Evolutionary conservation across 345 rosid species (phyloP).

Genomic region (Cardiospermum halicacabum): DNA sequence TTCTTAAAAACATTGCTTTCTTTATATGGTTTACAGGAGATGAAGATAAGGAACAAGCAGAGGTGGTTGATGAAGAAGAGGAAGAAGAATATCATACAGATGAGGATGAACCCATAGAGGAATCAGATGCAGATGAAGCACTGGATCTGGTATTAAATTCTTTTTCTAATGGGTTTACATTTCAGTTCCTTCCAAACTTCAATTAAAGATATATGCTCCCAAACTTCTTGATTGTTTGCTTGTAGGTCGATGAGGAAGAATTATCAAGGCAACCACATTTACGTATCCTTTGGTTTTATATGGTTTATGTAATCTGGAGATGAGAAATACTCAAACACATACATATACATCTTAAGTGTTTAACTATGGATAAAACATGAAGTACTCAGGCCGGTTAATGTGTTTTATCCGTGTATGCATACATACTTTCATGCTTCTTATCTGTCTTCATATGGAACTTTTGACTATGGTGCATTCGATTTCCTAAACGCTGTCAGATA

Average conservation of each 20-base stretch:
- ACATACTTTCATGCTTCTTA: not conserved
- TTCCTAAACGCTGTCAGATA: conserved; percentile 52
- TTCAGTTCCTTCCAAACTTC: not conserved
- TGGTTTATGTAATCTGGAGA: not conserved
- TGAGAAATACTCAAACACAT: not conserved
- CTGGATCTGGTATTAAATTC: conserved; percentile 46
- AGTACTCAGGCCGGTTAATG: not conserved
- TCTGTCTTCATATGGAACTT: not conserved
- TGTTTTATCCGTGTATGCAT: not conserved
- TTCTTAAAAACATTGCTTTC: not conserved
- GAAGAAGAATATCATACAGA: conserved; percentile 47
- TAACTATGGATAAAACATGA: not conserved
- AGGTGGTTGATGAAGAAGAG: conserved; percentile 34
- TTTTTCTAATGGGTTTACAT: conserved; percentile 10
- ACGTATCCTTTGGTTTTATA: conserved; percentile 54
- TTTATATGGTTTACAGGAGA: conserved; percentile 25
- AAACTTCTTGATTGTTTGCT: conserved; percentile 1
- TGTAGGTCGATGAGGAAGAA: conserved; percentile 60
- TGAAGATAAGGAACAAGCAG: conserved; percentile 34
- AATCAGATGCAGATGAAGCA: conserved; percentile 53
- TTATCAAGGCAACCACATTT: conserved; percentile 40
- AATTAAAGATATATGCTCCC: not conserved
- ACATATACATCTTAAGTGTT: not conserved
- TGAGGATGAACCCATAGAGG: conserved; percentile 61
- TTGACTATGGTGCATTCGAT: conserved; percentile 11